Percentiles rank a stretch among this genome's conserved stretches.
phyloP scores from a whole-genome alignment of 73 alveolate species.

The Paramecium sexaurelia region DNA sequence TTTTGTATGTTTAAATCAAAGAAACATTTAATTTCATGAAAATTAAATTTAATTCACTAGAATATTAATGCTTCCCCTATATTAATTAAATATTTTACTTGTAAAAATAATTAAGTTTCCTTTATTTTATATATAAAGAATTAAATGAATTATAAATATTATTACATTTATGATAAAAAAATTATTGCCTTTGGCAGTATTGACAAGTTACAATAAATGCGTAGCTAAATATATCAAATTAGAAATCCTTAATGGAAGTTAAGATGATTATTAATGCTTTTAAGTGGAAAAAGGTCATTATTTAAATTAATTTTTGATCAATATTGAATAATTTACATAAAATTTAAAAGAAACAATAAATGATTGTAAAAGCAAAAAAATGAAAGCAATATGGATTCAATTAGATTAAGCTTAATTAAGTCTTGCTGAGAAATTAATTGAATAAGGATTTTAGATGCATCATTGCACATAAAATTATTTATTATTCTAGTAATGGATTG shows the following conservation, averaged over 20 bases:
- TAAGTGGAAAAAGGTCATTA: neutral
- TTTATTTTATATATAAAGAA: too few species aligned
- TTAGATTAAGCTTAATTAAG: neutral
- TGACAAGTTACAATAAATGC: neutral
- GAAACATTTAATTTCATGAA: too few species aligned
- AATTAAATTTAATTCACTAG: too few species aligned
- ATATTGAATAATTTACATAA: neutral
- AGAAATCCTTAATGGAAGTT: neutral
- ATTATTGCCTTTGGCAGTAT: neutral
- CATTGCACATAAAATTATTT: slow-evolving; percentile 65
- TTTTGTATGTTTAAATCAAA: too few species aligned
- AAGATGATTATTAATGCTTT: neutral
- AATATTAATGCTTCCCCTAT: too few species aligned
- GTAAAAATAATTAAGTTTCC: too few species aligned
- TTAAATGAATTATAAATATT: too few species aligned
- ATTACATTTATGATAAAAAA: neutral
- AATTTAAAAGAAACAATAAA: neutral
- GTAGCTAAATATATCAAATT: neutral
- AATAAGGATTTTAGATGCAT: slow-evolving; percentile 74
- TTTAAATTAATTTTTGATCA: neutral
- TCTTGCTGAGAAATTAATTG: neutral
- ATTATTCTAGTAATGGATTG: slow-evolving; percentile 71
- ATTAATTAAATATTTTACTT: too few species aligned
- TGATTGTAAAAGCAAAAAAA: neutral
- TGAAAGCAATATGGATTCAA: slow-evolving; percentile 50